Base-by-base conservation (phyloP, 768 basidiomycete genomes). In the Podaxis sp. region DNA sequence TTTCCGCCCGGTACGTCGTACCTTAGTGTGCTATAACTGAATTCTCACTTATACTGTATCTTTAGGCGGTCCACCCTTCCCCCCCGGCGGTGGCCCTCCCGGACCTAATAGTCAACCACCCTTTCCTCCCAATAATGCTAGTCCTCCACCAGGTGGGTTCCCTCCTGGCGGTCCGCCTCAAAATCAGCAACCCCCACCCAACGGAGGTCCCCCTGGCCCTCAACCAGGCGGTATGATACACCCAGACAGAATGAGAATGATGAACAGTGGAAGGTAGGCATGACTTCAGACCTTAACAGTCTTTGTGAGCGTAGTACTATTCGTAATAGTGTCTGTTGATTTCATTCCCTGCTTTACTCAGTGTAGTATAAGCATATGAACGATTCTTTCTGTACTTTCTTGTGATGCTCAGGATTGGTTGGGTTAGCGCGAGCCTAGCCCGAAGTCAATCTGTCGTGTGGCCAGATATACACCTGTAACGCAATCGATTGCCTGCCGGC, bases 181-280 rank as follows among this genome's bases (percentile, higher is more conserved):
- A 68, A 67, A 67, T 59, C 71, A 69, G 28, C 69, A 71, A n/a
- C 66, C 72, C 3, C 71, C 74, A 15, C 64, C 69, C 61, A 62
- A 66, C 49, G 68, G 69, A 64, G 68, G 48, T 13, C 62, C 72
- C 3, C 71, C 74, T 26, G 60, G 52, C 5, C 30, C 73, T n/a
- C 68, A 73, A 51, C 73, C 76, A 33, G 72, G 72, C 20, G 82
- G 82, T 48, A 85, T 80, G n/a, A 93, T 94, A 66, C 92, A 94
- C 72, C 92, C 92, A 10, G 92, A 94, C 74, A 83, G 92, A 63
- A 68, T 91, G 73, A 82, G 90, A 63, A 93, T 94, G 91, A 86
- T 94, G 87, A 82, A 74, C 57, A 52, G 66, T 28, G 73, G 72
- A 56, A 70, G 73, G 64, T 68, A 58, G 56, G 44, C 41, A 26